phyloP scores from a whole-genome alignment of 352 stramenopile genomes.

The Phytophthora sojae region DNA sequence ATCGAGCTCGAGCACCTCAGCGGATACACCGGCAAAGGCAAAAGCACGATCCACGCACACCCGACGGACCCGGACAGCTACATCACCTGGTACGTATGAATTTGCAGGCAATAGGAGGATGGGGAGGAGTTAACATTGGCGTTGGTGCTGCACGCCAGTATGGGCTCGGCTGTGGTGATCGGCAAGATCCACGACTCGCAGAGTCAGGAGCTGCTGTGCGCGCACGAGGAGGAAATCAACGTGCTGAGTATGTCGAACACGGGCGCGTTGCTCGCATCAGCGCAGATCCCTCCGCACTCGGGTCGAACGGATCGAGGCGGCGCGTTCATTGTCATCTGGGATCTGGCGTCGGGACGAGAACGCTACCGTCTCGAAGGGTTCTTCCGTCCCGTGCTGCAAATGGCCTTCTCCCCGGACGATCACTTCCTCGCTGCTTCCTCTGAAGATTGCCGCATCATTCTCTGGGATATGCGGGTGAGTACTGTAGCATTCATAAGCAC shows the following conservation, averaged over 20 bases:
- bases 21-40: constrained; percentile 64
- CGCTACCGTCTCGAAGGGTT: constrained; percentile 70
- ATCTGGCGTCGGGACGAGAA: constrained; percentile 48
- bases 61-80: constrained; percentile 57
- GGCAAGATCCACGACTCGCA: constrained; percentile 59
- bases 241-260: constrained; percentile 51
- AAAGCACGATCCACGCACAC: constrained; percentile 63
- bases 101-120: neutral
- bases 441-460: constrained; percentile 69
- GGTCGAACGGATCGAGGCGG: constrained; percentile 34
- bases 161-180: constrained; percentile 63
- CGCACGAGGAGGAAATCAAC: constrained; percentile 69
- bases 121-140: neutral
- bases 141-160: constrained; percentile 32
- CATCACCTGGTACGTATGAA: constrained; percentile 52
- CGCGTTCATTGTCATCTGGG: constrained; percentile 36
- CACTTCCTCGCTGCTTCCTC: constrained; percentile 76
- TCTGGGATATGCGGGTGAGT: constrained; percentile 80
- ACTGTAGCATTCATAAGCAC: neutral
- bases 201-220: constrained; percentile 61
- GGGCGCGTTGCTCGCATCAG: constrained; percentile 51
- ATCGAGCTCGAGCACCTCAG: constrained; percentile 80
- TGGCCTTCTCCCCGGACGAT: constrained; percentile 81
- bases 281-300: constrained; percentile 50
- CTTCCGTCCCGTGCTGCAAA: constrained; percentile 65